Evolutionary conservation across 345 rosid genomes (phyloP), one percentile per base, ranked within the genome.

Genomic region (Orychophragmus violaceus): DNA sequence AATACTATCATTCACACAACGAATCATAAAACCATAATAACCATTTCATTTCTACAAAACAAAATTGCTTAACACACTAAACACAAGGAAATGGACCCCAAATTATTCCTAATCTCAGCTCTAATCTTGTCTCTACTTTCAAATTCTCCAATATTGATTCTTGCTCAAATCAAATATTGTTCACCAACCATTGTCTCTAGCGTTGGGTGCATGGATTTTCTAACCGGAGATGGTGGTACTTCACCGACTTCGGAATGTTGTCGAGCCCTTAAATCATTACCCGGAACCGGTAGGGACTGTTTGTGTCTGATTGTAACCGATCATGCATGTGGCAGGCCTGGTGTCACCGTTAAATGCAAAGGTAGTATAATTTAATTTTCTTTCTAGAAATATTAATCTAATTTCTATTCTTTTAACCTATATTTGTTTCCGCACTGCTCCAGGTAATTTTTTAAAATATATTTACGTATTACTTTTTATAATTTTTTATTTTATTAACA

Each of bases 321-420:
- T n/a, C n/a, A n/a, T n/a, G n/a, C n/a, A n/a, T n/a, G n/a, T n/a
- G n/a, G n/a, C n/a, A n/a, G n/a, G n/a, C n/a, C n/a, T n/a, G n/a
- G n/a, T n/a, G n/a, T n/a, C n/a, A n/a, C n/a, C 4, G 58, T 88
- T 67, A 82, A 83, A 59, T 90, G 98, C 91, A 78, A 84, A 79
- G 84, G 94, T 89, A 46, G n/a, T 46, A 25, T 19, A 9, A 7
- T 17, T 42, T 16, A 1, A 11, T 5, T 2, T 9, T 21, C 21
- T 3, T 50, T 27, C 3, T 8, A n/a, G 17, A 27, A 29, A n/a
- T 44, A 25, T 19, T 25, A 3, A 12, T 41, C 6, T 12, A 2
- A 14, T 41, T 14, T 39, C 44, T 3, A 13, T 24, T 44, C n/a
- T 8, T 17, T 21, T 57, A 10, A 0, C 41, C 18, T 25, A 11